Evolutionary conservation across 352 stramenopile species (phyloP).

Genomic region (Phytophthora cactorum): DNA sequence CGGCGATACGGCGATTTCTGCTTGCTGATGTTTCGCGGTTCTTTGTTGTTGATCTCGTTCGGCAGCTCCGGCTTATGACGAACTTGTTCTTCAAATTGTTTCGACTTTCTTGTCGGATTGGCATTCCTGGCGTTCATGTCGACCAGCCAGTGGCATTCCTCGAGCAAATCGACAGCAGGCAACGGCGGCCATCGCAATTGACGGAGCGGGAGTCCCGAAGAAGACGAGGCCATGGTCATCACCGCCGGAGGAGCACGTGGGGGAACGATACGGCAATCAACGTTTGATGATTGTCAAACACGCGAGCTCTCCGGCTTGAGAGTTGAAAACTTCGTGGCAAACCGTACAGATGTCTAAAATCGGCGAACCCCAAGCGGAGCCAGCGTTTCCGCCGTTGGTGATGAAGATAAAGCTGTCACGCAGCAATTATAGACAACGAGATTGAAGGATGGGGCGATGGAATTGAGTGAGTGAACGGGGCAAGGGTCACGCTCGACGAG

Average conservation of each 20-base stretch:
- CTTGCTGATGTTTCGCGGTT: constrained; percentile 17
- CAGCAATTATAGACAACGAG: constrained; percentile 30
- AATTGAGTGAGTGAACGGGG: constrained; percentile 3
- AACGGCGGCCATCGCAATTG: constrained; percentile 42
- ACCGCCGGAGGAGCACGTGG: neutral
- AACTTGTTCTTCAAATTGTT: constrained; percentile 14
- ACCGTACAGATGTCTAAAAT: constrained; percentile 28
- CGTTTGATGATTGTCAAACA: constrained; percentile 9
- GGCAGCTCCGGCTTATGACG: constrained; percentile 2
- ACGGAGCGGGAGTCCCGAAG: constrained; percentile 25
- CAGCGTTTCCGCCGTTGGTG: constrained; percentile 15
- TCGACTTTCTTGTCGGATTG: constrained; percentile 13
- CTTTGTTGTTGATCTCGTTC: constrained; percentile 13
- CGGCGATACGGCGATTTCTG: constrained; percentile 54
- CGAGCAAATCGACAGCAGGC: constrained; percentile 45
- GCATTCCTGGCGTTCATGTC: constrained; percentile 16
- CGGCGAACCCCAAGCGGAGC: constrained; percentile 26
- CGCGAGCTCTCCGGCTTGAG: neutral
- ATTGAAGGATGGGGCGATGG: constrained; percentile 29
- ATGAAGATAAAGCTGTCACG: constrained; percentile 27
- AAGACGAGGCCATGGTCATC: constrained; percentile 20
- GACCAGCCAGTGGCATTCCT: constrained; percentile 56
- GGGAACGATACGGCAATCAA: constrained; percentile 18
- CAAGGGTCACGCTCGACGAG: constrained; percentile 25
- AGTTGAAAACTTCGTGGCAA: constrained; percentile 11